Evolutionary conservation across 2,329 filamentous ascomycete species (phyloP), one percentile per base, ranked within the genome.

Genomic region (Harringtonia aguacate): DNA sequence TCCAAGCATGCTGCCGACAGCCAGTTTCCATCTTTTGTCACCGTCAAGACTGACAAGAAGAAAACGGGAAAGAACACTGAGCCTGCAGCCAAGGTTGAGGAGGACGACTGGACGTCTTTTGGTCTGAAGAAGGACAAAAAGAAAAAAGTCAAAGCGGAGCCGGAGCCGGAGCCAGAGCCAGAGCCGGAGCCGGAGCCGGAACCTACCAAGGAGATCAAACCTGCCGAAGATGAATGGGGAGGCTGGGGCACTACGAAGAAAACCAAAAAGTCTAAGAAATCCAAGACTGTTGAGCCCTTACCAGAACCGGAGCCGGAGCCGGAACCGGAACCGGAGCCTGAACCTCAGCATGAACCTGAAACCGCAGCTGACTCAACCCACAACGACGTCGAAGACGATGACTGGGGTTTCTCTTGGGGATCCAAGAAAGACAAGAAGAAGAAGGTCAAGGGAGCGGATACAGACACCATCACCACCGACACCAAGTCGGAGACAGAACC

Each of bases 21-120:
- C n/a, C 36, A 48, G 34, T 59, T 53, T 55, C 55, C 51, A 27
- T 50, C 50, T 13, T 53, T 54, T 48, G 43, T 46, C 45, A 58
- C 42, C 15, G 43, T 55, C 8, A 66, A 67, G 41, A 69, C 70
- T 53, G 65, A 64, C 49, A 63, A 64, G 43, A 62, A 65, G 39
- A 50, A 52, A 31, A 53, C 50, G 36, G 41, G 41, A 17, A 54
- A 45, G 36, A 6, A 21, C 18, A 39, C 40, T 12, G 48, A 48
- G 30, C 46, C 50, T 0, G 7, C 24, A 8, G 46, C 47, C n/a
- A 48, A 48, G 18, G 15, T 18, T 4, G 39, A 41, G 17, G 33
- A 18, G 34, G 22, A 22, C 10, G 14, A 14, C 21, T 43, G 41
- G 39, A 13, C 13, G n/a, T 12, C 39, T 15, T 3, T n/a, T 3